Percentiles rank a stretch among this genome's conserved stretches.
These are phyloP conservation scores for Chlorella sorokiniana DNA, from an alignment of 139 green algal species.

Conservation along the genomic window DNA sequence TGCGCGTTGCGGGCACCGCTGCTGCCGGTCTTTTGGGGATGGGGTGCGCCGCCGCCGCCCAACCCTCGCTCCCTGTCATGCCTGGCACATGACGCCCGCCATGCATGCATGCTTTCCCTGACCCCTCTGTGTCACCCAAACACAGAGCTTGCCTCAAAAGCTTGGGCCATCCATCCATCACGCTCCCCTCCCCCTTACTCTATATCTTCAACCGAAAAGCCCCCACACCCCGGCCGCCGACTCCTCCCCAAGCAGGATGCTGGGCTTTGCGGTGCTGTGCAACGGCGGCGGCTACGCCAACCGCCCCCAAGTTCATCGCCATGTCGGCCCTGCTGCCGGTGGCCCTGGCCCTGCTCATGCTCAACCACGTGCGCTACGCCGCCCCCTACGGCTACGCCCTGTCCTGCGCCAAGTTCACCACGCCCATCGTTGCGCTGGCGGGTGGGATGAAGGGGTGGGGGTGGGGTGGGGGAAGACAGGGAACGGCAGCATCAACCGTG, in stretches of 20 bases:
- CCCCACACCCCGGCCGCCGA: not conserved
- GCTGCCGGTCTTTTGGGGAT: slow-evolving; percentile 26
- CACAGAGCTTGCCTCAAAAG: too few species aligned
- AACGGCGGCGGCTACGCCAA: slow-evolving; percentile 31
- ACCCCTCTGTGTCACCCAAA: not conserved
- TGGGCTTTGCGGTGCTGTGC: slow-evolving; percentile 13
- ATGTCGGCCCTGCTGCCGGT: slow-evolving; percentile 20
- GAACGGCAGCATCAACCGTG: too few species aligned
- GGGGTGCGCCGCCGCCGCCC: too few species aligned
- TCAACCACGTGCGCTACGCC: slow-evolving; percentile 21
- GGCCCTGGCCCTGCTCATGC: slow-evolving; percentile 14
- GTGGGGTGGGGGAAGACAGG: not conserved
- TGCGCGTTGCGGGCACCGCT: slow-evolving; percentile 25
- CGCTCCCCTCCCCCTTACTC: not conserved
- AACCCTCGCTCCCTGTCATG: not conserved
- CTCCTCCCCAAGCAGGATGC: not conserved
- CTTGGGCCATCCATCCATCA: not conserved
- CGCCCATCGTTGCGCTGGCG: slow-evolving; percentile 20
- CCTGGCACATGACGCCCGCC: too few species aligned
- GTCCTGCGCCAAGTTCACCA: slow-evolving; percentile 28
- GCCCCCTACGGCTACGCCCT: slow-evolving; percentile 1
- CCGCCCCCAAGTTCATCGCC: slow-evolving; percentile 29
- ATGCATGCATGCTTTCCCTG: not conserved
- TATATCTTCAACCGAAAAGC: not conserved
- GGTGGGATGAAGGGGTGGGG: too few species aligned